Conservation (phyloP, 164 flowering plant genomes). For the Buxus sempervirens region DNA sequence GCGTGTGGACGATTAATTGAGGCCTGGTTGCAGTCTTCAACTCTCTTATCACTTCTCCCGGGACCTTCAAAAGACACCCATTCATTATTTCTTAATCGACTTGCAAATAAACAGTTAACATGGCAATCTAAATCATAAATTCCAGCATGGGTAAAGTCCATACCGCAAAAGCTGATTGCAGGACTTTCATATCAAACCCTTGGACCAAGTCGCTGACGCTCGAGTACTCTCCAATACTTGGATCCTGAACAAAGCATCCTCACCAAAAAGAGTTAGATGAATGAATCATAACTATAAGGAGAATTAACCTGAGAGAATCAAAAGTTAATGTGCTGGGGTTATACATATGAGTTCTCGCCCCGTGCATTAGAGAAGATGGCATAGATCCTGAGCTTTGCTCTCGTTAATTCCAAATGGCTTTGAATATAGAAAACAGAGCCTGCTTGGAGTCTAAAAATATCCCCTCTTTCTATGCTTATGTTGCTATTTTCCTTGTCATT, state of each 20-base stretch:
- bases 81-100: not conserved
- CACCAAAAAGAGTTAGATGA: too few relatives aligned
- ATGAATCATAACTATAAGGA: too few relatives aligned
- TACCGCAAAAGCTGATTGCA: constrained; percentile 71
- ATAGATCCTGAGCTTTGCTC: constrained; percentile 56
- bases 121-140: too few relatives aligned
- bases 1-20: constrained; percentile 49
- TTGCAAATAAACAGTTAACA: too few relatives aligned
- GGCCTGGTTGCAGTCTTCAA: constrained; percentile 31
- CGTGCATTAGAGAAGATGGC: constrained; percentile 49
- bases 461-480: constrained; percentile 43
- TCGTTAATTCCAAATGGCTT: constrained; percentile 47
- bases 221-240: constrained; percentile 50
- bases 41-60: constrained; percentile 52
- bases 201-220: constrained; percentile 49
- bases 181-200: constrained; percentile 61
- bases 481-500: constrained; percentile 28
- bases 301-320: too few relatives aligned
- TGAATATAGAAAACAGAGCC: constrained; percentile 62
- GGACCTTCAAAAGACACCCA: constrained; percentile 34
- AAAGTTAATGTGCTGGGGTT: not conserved
- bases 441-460: constrained; percentile 45
- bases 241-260: constrained; percentile 46
- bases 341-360: constrained; percentile 28
- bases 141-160: too few relatives aligned